Conservation (phyloP, 192 early-diverging fungal species). For the Geranomyces variabilis region DNA sequence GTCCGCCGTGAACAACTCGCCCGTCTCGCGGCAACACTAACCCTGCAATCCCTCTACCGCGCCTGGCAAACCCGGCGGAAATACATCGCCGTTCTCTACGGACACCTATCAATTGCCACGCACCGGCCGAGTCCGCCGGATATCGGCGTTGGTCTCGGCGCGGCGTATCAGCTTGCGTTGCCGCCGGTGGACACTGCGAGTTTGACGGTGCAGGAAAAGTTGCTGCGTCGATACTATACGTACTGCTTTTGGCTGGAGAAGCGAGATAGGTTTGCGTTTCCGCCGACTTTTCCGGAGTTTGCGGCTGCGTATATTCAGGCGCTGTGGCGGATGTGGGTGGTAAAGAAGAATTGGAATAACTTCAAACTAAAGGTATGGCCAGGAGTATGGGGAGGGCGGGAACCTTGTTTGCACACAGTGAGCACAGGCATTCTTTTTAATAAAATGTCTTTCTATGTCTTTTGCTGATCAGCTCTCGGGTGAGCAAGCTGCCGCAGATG, state of each 20-base stretch:
- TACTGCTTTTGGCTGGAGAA: constrained; percentile 49
- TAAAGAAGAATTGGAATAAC: constrained; percentile 38
- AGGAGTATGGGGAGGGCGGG: neutral
- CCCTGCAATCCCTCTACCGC: constrained; percentile 46
- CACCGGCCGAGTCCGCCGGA: constrained; percentile 41
- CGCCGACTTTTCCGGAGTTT: constrained; percentile 58
- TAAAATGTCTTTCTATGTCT: too few species aligned
- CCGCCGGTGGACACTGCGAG: constrained; percentile 13
- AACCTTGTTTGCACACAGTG: neutral
- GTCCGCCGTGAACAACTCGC: constrained; percentile 49
- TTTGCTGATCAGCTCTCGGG: neutral
- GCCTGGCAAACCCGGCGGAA: constrained; percentile 48
- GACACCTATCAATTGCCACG: constrained; percentile 38
- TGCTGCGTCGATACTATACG: constrained; percentile 46
- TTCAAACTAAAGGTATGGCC: constrained; percentile 35
- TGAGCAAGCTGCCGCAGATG: constrained; percentile 20
- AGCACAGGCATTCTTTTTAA: too few species aligned
- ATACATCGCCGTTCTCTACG: constrained; percentile 45
- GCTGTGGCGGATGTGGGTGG: constrained; percentile 45
- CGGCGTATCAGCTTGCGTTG: constrained; percentile 12
- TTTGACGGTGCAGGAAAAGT: constrained; percentile 43
- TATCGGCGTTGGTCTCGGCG: constrained; percentile 5
- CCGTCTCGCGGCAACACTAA: constrained; percentile 47
- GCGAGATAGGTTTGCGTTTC: neutral
- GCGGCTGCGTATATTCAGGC: constrained; percentile 59